Evolutionary conservation across 345 rosid genomes (phyloP), one percentile per base, ranked within the genome.

Genomic region (Melaleuca alternifolia): DNA sequence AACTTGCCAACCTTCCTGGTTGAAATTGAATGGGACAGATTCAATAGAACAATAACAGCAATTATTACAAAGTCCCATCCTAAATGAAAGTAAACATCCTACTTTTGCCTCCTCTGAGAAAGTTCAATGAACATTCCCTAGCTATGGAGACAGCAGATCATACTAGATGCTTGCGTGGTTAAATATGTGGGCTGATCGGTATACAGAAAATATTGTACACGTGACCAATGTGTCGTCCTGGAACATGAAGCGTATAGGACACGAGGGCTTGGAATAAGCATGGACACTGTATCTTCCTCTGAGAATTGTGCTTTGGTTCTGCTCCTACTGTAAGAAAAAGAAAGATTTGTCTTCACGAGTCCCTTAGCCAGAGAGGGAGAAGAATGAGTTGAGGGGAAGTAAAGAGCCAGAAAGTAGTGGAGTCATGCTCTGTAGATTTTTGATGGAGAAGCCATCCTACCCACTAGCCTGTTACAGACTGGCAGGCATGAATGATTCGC

Each of bases 401-500:
- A 85, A 87, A 54, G 41, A 41, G 37, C 24, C 23, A 13, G 75
- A 52, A 54, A 54, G 5, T 28, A 23, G 71, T 21, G 59, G 59
- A 54, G 24, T 21, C 51, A 37, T 41, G 87, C 71, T 51, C 46
- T 53, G 52, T 51, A 18, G 54, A 37, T 65, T 88, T 88, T 54
- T 8, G 85, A 84, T 61, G 52, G 83, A 41, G n/a, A 75, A 28
- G 51, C 51, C 84, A 5, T 41, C 48, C 79, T 41, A 48, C 48
- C 48, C 48, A 37, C 79, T 1, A 33, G 12, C 77, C 5, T 15
- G 46, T 16, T 28, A 30, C n/a, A 16, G n/a, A 51, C 26, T 30
- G 85, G 21, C 61, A 30, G 46, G 59, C 23, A 52, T 21, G 85
- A 54, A 85, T 84, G 87, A 89, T 87, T 90, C 89, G 56, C 81